Evolutionary conservation across 1,139 yeast species (phyloP), one percentile per base, ranked within the genome.

Genomic region (Yamadazyma friedrichii): DNA sequence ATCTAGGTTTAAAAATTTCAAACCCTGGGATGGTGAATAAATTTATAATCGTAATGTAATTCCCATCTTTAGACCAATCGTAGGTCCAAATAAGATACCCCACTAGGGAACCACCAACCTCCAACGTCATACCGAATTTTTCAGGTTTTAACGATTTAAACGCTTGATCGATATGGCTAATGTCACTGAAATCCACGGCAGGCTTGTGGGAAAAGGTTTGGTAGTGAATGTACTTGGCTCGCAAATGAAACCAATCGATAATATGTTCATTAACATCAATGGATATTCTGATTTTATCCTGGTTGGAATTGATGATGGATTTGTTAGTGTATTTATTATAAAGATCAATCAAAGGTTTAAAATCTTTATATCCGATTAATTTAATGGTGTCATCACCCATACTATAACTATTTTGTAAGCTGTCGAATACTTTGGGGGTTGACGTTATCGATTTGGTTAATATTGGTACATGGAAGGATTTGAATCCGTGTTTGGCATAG

Each of bases 401-500:
- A 2, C 10, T 9, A 17, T 39, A 39, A 4, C 10, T 12, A 26
- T 30, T 33, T 30, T 36, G 22, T 36, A 36, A 12, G 8, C 20
- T 15, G 22, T 28, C 15, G 24, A 41, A 41, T 15, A 31, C n/a
- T 10, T 16, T 4, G 6, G 38, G 39, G 10, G 17, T 20, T 5
- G 24, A 20, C 8, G 24, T 8, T 20, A 20, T 20, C 8, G 24
- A 20, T 27, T 34, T 5, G 31, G 31, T 9, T 15, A 34, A 29
- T 12, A 49, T 31, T 6, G 67, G 80, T 9, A 79, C 77, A 31
- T 67, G 76, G 42, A 64, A 58, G 1, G 82, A 72, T 33, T 65
- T 61, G 58, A 80, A 85, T 1, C 88, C 94, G 51, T 74, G 70
- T 42, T 68, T 65, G 28, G 67, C 58, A 56, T 85, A 84, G 58